Base-by-base conservation (phyloP, 768 basidiomycete genomes). In the Polyporus arcularius region DNA sequence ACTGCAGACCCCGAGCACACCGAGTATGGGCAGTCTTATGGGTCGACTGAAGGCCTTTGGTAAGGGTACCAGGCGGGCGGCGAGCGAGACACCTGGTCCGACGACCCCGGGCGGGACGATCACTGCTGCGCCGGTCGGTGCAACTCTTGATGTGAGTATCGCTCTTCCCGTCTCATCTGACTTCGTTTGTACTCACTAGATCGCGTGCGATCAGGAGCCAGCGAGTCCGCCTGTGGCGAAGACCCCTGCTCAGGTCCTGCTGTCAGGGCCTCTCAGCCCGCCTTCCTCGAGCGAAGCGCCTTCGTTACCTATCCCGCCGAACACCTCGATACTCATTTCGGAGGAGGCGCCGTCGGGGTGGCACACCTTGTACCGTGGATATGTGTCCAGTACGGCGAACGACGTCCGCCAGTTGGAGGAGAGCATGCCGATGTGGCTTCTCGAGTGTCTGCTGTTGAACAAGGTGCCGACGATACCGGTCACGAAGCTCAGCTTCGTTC, bases 401-500 rank as follows among this genome's bases (percentile, higher is more conserved):
- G 88, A 89, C 57, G 66, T 77, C 55, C 72, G 76, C 42, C 62
- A 72, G 14, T 77, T 98, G 39, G 95, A 97, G 74, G 84, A 86
- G 67, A 80, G 76, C 41, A 85, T 94, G 79, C 96, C 96, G 3
- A 69, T 87, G 65, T 98, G 96, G 96, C 75, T 97, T 50, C 76
- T 94, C 53, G 93, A 98, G 72, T 96, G 89, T 67, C 74, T 98
- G 41, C 79, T 98, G 41, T 74, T 85, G 14, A 89, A 90, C 65
- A 86, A 83, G 69, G 75, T 80, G 56, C 75, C 82, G 14, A 65
- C 80, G 30, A 68, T 79, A 0, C 82, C 85, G 15, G 77, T 79
- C 12, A 77, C 82, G 53, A 99, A 98, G 77, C 71, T 98, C 46
- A 92, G 94, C 66, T 99, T 98, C 71, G 85, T 96, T 18, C 74